A percentile compares a stretch with the other conserved stretches of the same genome.
Evolutionary conservation across 345 rosid genomes (phyloP).

Genomic region (Lepidium africanum): DNA sequence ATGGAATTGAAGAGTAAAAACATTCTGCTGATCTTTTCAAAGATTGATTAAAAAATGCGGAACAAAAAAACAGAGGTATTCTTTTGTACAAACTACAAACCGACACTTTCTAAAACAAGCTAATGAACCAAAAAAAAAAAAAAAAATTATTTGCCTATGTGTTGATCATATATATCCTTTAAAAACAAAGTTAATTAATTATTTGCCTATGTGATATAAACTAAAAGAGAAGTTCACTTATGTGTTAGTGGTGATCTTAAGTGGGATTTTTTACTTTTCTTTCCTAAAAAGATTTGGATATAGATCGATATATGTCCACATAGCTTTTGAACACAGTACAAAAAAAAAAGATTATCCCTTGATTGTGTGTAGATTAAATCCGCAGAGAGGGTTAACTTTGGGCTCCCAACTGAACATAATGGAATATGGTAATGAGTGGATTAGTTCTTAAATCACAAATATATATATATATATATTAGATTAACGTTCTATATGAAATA

Average conservation of each 20-base stretch:
- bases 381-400: no score
- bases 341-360: no score
- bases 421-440: no score
- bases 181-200: background rate
- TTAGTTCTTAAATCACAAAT: no score
- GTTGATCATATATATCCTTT: no score
- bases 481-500: no score
- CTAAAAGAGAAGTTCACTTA: background rate
- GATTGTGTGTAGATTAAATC: no score
- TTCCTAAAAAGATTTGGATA: constrained; percentile 3
- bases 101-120: constrained; percentile 10
- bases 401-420: no score
- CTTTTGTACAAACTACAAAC: background rate
- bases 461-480: no score
- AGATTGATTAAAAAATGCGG: background rate
- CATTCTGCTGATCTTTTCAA: background rate
- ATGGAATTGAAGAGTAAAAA: background rate
- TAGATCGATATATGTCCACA: background rate
- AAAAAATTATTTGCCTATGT: background rate
- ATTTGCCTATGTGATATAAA: background rate
- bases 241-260: background rate
- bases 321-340: no score
- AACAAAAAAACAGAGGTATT: background rate
- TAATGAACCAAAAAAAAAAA: background rate
- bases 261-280: background rate